Conservation (phyloP, 805 yeast genomes). For the Maudiozyma serrabonitensis region DNA sequence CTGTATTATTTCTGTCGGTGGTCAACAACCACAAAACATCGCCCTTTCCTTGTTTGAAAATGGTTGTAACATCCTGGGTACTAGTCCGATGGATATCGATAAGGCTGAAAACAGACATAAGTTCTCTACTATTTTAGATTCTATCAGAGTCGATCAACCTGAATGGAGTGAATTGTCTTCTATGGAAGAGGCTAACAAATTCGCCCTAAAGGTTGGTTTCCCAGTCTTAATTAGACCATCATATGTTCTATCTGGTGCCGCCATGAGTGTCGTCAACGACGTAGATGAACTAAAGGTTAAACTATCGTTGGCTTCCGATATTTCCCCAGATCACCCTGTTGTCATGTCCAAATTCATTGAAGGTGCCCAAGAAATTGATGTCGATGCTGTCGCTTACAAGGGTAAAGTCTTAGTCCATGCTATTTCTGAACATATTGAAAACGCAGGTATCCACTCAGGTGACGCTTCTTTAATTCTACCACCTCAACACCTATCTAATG, state of each 20-base stretch:
- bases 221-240: constrained; percentile 98
- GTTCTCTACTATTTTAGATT: constrained; percentile 87
- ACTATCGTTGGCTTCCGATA: constrained; percentile 80
- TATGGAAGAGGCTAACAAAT: constrained; percentile 69
- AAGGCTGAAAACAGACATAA: constrained; percentile 98
- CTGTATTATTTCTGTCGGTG: constrained; percentile 94
- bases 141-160: constrained; percentile 92
- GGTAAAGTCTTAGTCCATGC: constrained; percentile 91
- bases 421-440: constrained; percentile 94
- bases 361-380: constrained; percentile 94
- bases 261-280: constrained; percentile 86
- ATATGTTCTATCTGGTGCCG: constrained; percentile 95
- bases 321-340: constrained; percentile 93
- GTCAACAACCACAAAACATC: constrained; percentile 95
- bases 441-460: constrained; percentile 98
- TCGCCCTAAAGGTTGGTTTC: constrained; percentile 80
- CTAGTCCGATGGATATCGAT: constrained; percentile 90
- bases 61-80: constrained; percentile 86
- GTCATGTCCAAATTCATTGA: constrained; percentile 93
- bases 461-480: constrained; percentile 95
- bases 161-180: constrained; percentile 94
- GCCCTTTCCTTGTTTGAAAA: constrained; percentile 72
- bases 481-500: constrained; percentile 68
- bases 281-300: constrained; percentile 74
- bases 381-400: constrained; percentile 88